A percentile compares a stretch with the other conserved stretches of the same genome.
Conservation (phyloP, 352 stramenopile genomes). For the Globisporangium splendens region DNA sequence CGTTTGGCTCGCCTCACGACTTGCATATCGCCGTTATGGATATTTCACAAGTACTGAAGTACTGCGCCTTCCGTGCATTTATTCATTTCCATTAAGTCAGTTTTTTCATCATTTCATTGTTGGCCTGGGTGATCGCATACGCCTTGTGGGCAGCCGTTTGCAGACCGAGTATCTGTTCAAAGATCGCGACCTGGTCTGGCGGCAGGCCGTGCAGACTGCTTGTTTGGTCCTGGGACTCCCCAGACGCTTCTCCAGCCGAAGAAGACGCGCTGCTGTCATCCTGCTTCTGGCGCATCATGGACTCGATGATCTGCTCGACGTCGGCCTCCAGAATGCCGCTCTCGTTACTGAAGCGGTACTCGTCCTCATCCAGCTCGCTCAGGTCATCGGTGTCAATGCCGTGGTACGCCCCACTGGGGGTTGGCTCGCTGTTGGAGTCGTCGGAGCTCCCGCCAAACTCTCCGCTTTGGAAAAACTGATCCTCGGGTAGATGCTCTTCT, state of each 20-base stretch:
- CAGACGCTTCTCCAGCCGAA: not conserved
- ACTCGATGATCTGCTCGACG: constrained; percentile 12
- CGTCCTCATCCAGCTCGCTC: constrained; percentile 10
- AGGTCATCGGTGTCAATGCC: not conserved
- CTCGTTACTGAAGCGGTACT: constrained; percentile 12
- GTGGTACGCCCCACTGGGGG: constrained; percentile 1
- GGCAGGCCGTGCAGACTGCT: not conserved
- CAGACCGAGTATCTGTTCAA: constrained; percentile 32
- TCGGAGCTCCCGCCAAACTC: constrained; percentile 1
- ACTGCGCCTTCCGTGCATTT: too few relatives aligned
- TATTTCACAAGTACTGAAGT: too few relatives aligned
- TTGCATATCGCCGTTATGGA: too few relatives aligned
- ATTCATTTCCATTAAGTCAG: constrained; percentile 7
- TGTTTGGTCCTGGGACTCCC: not conserved
- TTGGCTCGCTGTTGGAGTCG: not conserved
- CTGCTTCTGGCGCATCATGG: constrained; percentile 4
- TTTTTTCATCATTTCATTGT: constrained; percentile 35
- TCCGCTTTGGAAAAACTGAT: not conserved
- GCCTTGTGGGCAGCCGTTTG: constrained; percentile 35
- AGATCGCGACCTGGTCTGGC: constrained; percentile 14
- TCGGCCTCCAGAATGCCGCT: constrained; percentile 12
- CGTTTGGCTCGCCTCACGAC: too few relatives aligned
- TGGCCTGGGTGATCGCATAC: constrained; percentile 40
- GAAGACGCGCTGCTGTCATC: not conserved
- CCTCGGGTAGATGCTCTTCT: constrained; percentile 9